Evolutionary conservation across 805 yeast genomes (phyloP), one percentile per base, ranked within the genome.

Genomic region (Wickerhamomyces tratensis): DNA sequence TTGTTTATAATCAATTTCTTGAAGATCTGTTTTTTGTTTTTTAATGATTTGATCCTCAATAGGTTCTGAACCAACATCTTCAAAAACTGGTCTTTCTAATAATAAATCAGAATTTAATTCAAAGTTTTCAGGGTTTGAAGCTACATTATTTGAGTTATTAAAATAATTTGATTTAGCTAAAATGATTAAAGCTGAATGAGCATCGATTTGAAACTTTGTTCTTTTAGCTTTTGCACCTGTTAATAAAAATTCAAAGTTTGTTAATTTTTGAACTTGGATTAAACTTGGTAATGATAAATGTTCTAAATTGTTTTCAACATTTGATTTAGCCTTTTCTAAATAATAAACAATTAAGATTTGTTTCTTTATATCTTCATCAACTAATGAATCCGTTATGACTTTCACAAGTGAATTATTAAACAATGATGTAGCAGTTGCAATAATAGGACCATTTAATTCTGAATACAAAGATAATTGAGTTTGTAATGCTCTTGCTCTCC

Each of bases 151-250:
- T 7, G 44, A 36, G 31, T 43, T 45, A 44, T 48, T 49, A 43
- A 48, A 51, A 30, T 54, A 49, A 35, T 47, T 46, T 4, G 74
- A 68, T 47, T 76, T 72, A 2, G 98, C 98, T 20, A 91, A 62
- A 26, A 87, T 75, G 13, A 89, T 73, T 46, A 91, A 71, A 35
- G 86, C 77, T 1, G 96, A 74, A 26, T 82, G 74, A n/a, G 80
- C 76, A 33, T 68, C 71, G 39, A 71, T 71, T 63, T 91, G 98
- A 58, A 68, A 86, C 59, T 85, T 85, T 5, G 98, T 91, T 56
- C 93, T 71, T 57, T 79, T 82, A 9, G 96, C 96, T 51, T 79
- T 79, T 43, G 93, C 85, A 50, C 98, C 98, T 1, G 97, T 84
- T 38, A 91, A 63, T 1, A 81, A 74, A 49, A 81, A 74, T 40